These are phyloP conservation scores for Lentinus tigrinus DNA, from an alignment of 768 basidiomycete species.

Conservation along the genomic window DNA sequence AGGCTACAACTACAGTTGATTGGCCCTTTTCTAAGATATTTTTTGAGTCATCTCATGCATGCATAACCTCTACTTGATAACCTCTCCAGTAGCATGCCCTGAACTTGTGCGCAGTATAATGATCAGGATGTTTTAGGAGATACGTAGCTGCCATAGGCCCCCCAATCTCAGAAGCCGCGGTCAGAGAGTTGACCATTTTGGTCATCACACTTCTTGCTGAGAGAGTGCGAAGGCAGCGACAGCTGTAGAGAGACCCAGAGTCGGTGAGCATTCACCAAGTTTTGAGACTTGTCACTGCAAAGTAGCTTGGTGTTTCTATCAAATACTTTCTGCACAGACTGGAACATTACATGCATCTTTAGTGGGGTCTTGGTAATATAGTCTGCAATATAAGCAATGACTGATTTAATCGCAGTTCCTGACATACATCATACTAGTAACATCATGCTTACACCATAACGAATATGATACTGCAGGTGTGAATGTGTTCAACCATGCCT, in stretches of 20 bases:
- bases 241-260: no score
- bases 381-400: background rate
- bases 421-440: background rate
- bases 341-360: background rate
- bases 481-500: constrained; percentile 3
- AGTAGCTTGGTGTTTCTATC: background rate
- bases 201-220: background rate
- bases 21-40: background rate
- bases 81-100: constrained; percentile 5
- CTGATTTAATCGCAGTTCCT: background rate
- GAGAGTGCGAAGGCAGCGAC: no score
- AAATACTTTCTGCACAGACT: background rate
- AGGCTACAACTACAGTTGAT: background rate
- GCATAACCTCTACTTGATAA: background rate
- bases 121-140: constrained; percentile 15
- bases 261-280: no score
- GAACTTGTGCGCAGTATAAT: constrained; percentile 17
- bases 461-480: background rate
- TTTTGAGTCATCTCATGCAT: background rate
- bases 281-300: background rate
- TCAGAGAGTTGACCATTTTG: constrained; percentile 3
- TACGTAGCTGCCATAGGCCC: constrained; percentile 18
- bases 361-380: background rate
- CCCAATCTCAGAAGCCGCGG: constrained; percentile 6
- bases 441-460: background rate